Evolutionary conservation across 371 early-diverging fungal species (phyloP).

Genomic region (Nematocida major): DNA sequence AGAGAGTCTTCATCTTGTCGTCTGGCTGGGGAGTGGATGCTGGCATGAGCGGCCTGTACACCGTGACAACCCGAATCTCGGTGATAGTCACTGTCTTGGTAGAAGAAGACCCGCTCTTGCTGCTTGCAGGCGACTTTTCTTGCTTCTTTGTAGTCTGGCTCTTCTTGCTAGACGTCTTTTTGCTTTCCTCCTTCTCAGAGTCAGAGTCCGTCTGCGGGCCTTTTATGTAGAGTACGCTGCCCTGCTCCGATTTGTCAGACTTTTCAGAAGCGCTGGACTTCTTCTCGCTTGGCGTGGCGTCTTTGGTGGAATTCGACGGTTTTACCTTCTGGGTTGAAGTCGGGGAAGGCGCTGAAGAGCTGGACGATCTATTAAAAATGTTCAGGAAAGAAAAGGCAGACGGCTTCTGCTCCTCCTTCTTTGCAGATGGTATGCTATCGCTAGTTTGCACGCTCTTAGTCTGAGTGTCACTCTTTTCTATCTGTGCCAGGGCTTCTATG

Average conservation of each 20-base stretch:
- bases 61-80: not conserved
- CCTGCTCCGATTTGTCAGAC: too few relatives aligned
- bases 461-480: too few relatives aligned
- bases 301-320: not conserved
- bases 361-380: not conserved
- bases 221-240: too few relatives aligned
- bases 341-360: not conserved
- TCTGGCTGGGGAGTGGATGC: not conserved
- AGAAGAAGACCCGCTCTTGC: not conserved
- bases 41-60: slow-evolving; percentile 4
- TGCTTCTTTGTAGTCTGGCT: not conserved
- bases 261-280: too few relatives aligned
- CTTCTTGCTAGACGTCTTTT: not conserved
- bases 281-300: not conserved
- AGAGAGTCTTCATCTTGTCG: not conserved
- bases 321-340: not conserved
- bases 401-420: not conserved
- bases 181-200: too few relatives aligned
- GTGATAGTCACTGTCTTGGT: not conserved
- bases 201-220: too few relatives aligned
- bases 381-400: slow-evolving; percentile 5
- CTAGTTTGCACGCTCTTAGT: not conserved
- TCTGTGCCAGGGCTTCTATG: not conserved
- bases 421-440: not conserved
- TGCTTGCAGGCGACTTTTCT: not conserved